Evolutionary conservation across 441 rosid genomes (phyloP), one percentile per base, ranked within the genome.

Genomic region (Macaranga tanarius): DNA sequence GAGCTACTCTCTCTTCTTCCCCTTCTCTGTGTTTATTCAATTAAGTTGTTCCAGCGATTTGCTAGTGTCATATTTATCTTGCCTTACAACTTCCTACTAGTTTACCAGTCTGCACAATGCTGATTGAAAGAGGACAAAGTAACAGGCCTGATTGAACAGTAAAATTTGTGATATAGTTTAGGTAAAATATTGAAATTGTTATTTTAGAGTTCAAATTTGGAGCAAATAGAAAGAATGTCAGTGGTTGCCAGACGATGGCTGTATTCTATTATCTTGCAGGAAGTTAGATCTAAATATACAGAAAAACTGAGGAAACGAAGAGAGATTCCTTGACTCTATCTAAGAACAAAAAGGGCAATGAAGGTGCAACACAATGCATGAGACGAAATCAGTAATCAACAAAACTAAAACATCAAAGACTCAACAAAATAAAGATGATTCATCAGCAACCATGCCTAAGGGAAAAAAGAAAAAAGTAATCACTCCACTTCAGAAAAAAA

Each of bases 1-100:
- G 45, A 59, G 63, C 34, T 60, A 16, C 65, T 62, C 10, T 62
- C 28, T 38, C 50, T 62, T 62, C 50, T 62, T 40, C 16, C 28
- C 66, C 17, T 40, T 42, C 10, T 59, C 63, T 38, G 20, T 34
- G 28, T 42, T 62, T 42, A n/a, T 62, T 8, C 4, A 62, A 3
- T 19, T 40, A 62, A 19, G 13, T 4, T 40, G 26, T 7, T 22
- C 19, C 52, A 20, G 26, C 5, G 22, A 45, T 45, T 5, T 11
- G 10, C 34, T 64, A 23, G 5, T 45, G 1, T 34, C 12, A 22
- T 62, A 62, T 28, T 62, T 62, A 6, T 34, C 5, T n/a, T 1
- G 17, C 10, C 25, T n/a, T 19, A 62, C 5, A 12, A 42, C 51
- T 62, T 15, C 51, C 25, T 42, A 10, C 67, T 0, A 28, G 44